Percentiles rank a stretch among this genome's conserved stretches.
Evolutionary conservation across 179 eudicot species (phyloP).

Genomic region (Amaranthus tricolor): DNA sequence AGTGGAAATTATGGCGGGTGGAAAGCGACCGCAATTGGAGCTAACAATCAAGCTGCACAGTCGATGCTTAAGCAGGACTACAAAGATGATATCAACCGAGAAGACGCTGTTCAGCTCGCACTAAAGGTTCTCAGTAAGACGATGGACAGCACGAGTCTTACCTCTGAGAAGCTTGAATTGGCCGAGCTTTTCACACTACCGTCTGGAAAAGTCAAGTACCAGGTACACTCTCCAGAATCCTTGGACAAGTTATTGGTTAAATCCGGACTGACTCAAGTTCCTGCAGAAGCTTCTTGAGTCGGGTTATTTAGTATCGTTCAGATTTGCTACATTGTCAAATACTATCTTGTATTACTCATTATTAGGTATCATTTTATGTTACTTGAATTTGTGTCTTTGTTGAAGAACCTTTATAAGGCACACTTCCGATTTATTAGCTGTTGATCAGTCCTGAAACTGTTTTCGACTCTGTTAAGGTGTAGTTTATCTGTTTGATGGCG

Average conservation of each 20-base stretch:
- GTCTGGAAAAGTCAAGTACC: slow-evolving; percentile 75
- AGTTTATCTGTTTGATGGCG: too few relatives aligned
- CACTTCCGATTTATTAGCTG: neutral
- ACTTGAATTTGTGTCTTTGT: slow-evolving; percentile 5
- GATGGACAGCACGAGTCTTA: slow-evolving; percentile 95
- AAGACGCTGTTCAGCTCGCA: slow-evolving; percentile 81
- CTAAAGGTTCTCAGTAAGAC: slow-evolving; percentile 94
- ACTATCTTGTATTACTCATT: slow-evolving; percentile 11
- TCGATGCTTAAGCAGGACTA: slow-evolving; percentile 97
- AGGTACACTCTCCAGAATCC: slow-evolving; percentile 75
- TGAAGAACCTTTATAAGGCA: slow-evolving; percentile 18
- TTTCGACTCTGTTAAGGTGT: too few relatives aligned
- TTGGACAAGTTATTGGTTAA: slow-evolving; percentile 65
- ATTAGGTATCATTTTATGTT: slow-evolving; percentile 18
- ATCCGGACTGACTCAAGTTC: slow-evolving; percentile 75
- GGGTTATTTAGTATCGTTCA: neutral
- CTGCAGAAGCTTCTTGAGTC: slow-evolving; percentile 60
- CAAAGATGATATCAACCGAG: slow-evolving; percentile 83
- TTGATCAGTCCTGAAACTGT: neutral
- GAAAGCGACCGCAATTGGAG: slow-evolving; percentile 94
- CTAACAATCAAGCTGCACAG: slow-evolving; percentile 94
- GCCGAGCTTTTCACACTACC: slow-evolving; percentile 66
- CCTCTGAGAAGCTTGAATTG: slow-evolving; percentile 87
- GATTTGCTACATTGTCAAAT: neutral
- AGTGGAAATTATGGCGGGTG: slow-evolving; percentile 96